Base-by-base conservation (phyloP, 139 green algal genomes). In the Mychonastes homosphaera region DNA sequence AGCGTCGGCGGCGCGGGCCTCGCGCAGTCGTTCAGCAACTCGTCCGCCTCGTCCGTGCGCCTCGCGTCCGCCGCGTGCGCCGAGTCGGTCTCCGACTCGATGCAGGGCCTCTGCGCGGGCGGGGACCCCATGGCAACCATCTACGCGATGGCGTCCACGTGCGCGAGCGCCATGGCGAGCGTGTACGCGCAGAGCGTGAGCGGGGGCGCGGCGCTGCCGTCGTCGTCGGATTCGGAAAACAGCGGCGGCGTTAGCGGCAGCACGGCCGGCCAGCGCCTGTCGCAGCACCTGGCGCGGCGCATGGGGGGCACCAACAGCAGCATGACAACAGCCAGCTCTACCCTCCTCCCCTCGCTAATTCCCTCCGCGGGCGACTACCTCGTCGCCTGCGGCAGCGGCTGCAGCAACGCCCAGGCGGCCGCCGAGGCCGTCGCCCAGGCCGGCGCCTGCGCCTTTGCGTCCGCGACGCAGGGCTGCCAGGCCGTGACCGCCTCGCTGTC, bases 381-480 rank as follows among this genome's bases (percentile, higher is more conserved):
- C 1, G 10, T 53, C 6, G 61, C 51, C 28, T 67, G 61, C 41
- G 30, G 40, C 7, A 60, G 27, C 12, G 41, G 61, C 40, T 67
- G 61, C 61, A 39, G 18, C 8, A 67, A 61, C 32, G 61, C 36
- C 8, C 30, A 67, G 39, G 23, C 23, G 0, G 46, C 61, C 6
- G 61, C 61, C 16, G 61, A 67, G 45, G 39, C 61, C 8, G 51
- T 67, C 15, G 61, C 61, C 29, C 61, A 67, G 26, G 48, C 61
- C 0, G 61, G 39, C 26, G 61, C 50, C 2, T 67, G 61, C 48
- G 61, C 61, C 2, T 61, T 43, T 19, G 54, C 49, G 40, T 21
- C 50, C 16, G 33, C 50, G 15, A 61, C n/a, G 12, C 57, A 61
- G 48, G 61, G 61, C 40, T 67, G 61, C 39, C 60, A 67, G 15